Base-by-base conservation (phyloP, 352 stramenopile genomes). In the Salisapilia sapeloensis region DNA sequence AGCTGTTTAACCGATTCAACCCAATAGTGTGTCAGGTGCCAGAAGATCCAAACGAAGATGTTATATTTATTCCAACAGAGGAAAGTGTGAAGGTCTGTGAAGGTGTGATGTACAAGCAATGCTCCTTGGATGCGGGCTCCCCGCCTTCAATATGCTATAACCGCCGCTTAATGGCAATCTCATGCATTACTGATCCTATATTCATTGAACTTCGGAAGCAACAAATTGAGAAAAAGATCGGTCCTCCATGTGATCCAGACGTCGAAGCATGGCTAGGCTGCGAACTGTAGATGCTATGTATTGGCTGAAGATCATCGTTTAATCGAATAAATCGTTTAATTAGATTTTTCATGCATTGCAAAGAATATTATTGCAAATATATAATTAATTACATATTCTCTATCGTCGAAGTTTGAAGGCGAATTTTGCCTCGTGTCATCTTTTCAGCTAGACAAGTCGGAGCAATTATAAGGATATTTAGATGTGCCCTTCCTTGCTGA, bases 211-310 rank as follows among this genome's bases (percentile, higher is more conserved):
- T 40, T 23, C 23, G 34, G 9, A 9, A 16, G 17, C 34, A 25
- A 2, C 23, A 60, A 31, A 64, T 64, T 18, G 23, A 30, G n/a
- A 18, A 9, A 15, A 22, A 37, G 10, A 24, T 58, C 7, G 49
- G 49, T 10, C 12, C 20, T 13, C 4, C 23, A 5, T 60, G 40
- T 25, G 35, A 59, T 9, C 22, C 33, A 8, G 22, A 27, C 11
- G 41, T 46, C 22, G 49, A 60, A 18, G 25, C 27, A 10, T 60
- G 43, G 46, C 40, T 58, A 4, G 53, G 50, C 3, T 58, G 46
- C 29, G n/a, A n/a, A n/a, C n/a, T n/a, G n/a, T n/a, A n/a, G n/a
- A n/a, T n/a, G n/a, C n/a, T n/a, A n/a, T n/a, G n/a, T n/a, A n/a
- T n/a, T n/a, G n/a, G n/a, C n/a, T n/a, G n/a, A n/a, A n/a, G n/a